Base-by-base conservation (phyloP, 352 stramenopile species). In the Pythium brassicae region DNA sequence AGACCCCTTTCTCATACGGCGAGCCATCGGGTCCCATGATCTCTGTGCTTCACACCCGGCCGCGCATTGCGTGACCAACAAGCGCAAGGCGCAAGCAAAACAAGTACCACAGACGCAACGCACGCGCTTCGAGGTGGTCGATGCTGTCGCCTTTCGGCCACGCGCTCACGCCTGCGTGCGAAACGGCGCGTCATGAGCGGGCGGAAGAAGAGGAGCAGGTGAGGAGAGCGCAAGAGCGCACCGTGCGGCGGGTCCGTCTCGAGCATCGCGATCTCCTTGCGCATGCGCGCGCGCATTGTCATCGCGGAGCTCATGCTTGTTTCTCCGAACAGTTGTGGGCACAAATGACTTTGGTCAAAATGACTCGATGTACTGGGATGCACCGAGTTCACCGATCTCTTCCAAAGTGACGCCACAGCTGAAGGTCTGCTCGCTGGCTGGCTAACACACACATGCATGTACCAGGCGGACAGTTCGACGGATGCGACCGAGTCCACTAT, bases 211-310 rank as follows among this genome's bases (percentile, higher is more conserved):
- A 53, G 35, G 22, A 23, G 12, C 27, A 48, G 23, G 19, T 57
- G 17, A 20, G 14, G 57, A 25, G n/a, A 49, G 22, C 22, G 42
- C 9, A 26, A 8, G 27, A 20, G 17, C 61, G 55, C 46, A 88
- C 78, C 83, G 59, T 86, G 83, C 23, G 83, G 83, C 42, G 83
- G 83, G 34, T 93, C 80, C 12, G 68, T 79, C 66, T 87, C 83
- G 23, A 93, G 75, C 80, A 93, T 93, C 61, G 83, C 76, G 53
- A 93, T 78, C 63, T 93, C 83, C 65, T 88, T 88, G 45, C 77
- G 76, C 83, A 91, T 93, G 8, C 83, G 76, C 37, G 78, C 74
- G 27, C 77, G 76, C 83, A 93, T 93, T 15, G 82, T 72, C 20
- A 70, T 69, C 83, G 91, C 90, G 19, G 46, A 37, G 32, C 32